Evolutionary conservation across 2,329 filamentous ascomycete genomes (phyloP).

Genomic region (Fusarium stilboides): DNA sequence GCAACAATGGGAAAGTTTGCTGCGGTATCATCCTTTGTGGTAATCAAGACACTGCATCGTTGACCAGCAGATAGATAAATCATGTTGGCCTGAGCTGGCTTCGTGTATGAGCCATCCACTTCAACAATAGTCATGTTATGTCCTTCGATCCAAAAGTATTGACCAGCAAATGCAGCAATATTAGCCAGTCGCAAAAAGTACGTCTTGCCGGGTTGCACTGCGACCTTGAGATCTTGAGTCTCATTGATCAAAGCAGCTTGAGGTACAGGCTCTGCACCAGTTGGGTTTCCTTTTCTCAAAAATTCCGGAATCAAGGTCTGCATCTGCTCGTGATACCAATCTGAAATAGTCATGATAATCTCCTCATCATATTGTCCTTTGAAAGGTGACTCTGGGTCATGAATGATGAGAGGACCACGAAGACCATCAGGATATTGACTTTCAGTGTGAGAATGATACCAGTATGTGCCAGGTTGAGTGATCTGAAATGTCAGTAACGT

Average conservation of each 20-base stretch:
- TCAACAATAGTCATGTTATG: conserved; percentile 79
- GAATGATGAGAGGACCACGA: conserved; percentile 74
- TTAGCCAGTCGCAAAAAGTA: conserved; percentile 65
- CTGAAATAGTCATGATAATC: conserved; percentile 75
- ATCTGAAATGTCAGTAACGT: conserved; percentile 56
- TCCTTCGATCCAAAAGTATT: conserved; percentile 77
- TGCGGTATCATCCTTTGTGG: conserved; percentile 71
- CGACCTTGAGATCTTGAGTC: conserved; percentile 70
- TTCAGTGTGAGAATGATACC: conserved; percentile 81
- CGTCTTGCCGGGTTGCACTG: conserved; percentile 76
- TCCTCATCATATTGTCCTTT: conserved; percentile 73
- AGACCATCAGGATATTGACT: conserved; percentile 81
- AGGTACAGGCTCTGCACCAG: conserved; percentile 76
- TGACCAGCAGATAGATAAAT: conserved; percentile 79
- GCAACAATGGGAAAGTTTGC: conserved; percentile 78
- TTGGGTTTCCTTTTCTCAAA: conserved; percentile 69
- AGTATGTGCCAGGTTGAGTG: conserved; percentile 80
- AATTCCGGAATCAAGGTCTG: conserved; percentile 62
- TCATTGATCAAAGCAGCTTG: conserved; percentile 81
- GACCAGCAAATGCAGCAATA: conserved; percentile 78
- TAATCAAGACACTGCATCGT: conserved; percentile 74
- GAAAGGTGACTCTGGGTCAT: conserved; percentile 73
- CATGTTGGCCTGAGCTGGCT: conserved; percentile 71
- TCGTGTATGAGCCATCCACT: conserved; percentile 79
- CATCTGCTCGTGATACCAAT: conserved; percentile 78